Base-by-base conservation (phyloP, 768 basidiomycete species). In the Asterophora parasitica region DNA sequence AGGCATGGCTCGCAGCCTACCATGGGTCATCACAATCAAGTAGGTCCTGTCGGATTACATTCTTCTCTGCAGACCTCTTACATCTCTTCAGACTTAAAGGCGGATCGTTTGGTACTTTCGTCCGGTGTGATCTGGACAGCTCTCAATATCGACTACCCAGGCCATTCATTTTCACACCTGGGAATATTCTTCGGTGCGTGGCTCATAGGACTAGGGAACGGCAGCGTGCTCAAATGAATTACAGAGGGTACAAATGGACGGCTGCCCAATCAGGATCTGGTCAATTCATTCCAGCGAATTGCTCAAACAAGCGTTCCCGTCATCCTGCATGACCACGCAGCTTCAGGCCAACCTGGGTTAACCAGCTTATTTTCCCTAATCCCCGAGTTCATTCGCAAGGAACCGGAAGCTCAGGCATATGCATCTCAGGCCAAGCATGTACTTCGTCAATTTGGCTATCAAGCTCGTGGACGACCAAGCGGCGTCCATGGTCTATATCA, bases 121-220 rank as follows among this genome's bases (percentile, higher is more conserved):
- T 90, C 91, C 2, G 94, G 93, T 3, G 86, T 93, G 5, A 88
- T 99, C 35, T 99, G 96, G 96, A 92, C 89, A 1, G 92, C 92
- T 9, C 67, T 99, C 38, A 88, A 88, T 56, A 81, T 99, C 35
- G 96, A 98, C 63, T 98, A 97, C 64, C 91, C 93, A 0, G 89
- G 92, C 0, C 95, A 99, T 65, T 97, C 94, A 0, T 95, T 98
- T 67, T 92, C 88, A 8, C 91, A 97, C 61, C 73, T 98, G 2
- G 95, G 96, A n/a, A 68, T 98, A 8, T 97, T 92, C 69, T 89
- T 86, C 65, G 95, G 95, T 92, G 13, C 46, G 83, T 58, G 12
- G 36, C 32, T 19, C 33, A 28, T 34, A 23, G 39, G 37, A 30
- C 16, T 20, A 46, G 15, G 30, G 16, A 12, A 30, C 34, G 7